Evolutionary conservation across 179 eudicot species (phyloP), one percentile per base, ranked within the genome.

Genomic region (Vitellaria paradoxa): DNA sequence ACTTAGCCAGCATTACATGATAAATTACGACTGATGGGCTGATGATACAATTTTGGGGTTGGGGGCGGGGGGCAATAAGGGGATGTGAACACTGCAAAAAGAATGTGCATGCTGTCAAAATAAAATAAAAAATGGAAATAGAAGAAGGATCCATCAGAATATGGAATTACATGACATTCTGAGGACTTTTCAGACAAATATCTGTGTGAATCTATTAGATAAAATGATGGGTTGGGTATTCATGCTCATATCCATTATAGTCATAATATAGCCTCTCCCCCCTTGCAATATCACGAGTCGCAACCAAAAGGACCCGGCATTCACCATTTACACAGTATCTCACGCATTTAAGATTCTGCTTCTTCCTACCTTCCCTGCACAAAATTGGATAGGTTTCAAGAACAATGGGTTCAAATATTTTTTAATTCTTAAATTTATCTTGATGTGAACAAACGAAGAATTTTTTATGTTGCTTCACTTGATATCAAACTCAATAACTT

Each of bases 221-320:
- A 76, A 94, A 94, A 87, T 89, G 84, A 75, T 94, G 97, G 78
- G 98, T 94, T 45, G 98, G 98, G 70, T 94, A 94, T 82, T 82
- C 88, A 75, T 93, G 87, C 81, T 89, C 96, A 72, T 93, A 90
- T 21, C 97, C 98, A 65, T 94, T 94, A 70, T 94, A 94, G 57
- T 94, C 94, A 81, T 89, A 91, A 78, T 94, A 94, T 21, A 94
- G 85, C 86, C 97, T 85, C 81, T 94, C 98, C 18, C 98, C 98
- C 76, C 87, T 87, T 23, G 91, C 92, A 50, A 94, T 93, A 78
- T 94, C 97, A 46, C 97, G 96, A n/a, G 86, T 93, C 5, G 97
- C 93, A 30, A 94, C 91, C 79, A 94, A 76, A 74, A 94, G 79
- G 52, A 93, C 97, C 53, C 89, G 84, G 61, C 94, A 87, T 87